These are phyloP conservation scores for Zymoseptoria tritici DNA, from an alignment of 2,329 filamentous ascomycete species.

Conservation along the genomic window DNA sequence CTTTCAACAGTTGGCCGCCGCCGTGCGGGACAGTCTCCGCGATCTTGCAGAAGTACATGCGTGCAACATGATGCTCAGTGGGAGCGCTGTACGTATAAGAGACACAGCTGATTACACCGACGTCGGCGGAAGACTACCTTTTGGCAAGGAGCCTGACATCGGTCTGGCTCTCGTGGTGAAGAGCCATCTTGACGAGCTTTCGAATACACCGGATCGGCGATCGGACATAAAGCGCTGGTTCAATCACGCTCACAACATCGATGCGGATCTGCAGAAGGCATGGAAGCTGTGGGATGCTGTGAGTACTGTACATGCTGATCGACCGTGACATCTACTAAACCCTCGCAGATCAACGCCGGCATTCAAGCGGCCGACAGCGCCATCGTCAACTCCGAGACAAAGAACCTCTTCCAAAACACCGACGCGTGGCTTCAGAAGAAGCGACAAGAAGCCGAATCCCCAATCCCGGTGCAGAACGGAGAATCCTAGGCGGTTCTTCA, in stretches of 20 bases:
- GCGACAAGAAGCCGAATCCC: not conserved
- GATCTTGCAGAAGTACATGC: constrained; percentile 79
- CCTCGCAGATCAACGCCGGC: constrained; percentile 47
- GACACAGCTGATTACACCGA: constrained; percentile 45
- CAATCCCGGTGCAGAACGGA: not conserved
- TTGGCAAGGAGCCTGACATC: constrained; percentile 63
- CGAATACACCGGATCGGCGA: constrained; percentile 44
- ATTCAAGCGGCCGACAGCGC: constrained; percentile 49
- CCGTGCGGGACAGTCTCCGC: constrained; percentile 69
- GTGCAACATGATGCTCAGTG: constrained; percentile 71
- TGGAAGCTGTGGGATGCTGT: constrained; percentile 61
- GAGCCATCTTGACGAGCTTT: constrained; percentile 68
- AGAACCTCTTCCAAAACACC: constrained; percentile 51
- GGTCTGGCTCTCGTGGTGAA: constrained; percentile 72
- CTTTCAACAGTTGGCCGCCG: constrained; percentile 75
- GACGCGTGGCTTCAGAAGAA: constrained; percentile 49
- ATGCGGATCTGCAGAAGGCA: constrained; percentile 51
- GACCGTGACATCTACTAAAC: constrained; percentile 5
- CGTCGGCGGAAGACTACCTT: constrained; percentile 63
- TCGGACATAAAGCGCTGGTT: constrained; percentile 53
- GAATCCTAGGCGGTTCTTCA: constrained; percentile 4
- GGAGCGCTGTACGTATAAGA: constrained; percentile 62
- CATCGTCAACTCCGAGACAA: constrained; percentile 36
- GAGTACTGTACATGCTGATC: constrained; percentile 27
- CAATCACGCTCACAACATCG: constrained; percentile 52